A percentile compares a stretch with the other conserved stretches of the same genome.
phyloP scores from a whole-genome alignment of 495 filamentous ascomycete genomes.

The Cairneyella variabilis region DNA sequence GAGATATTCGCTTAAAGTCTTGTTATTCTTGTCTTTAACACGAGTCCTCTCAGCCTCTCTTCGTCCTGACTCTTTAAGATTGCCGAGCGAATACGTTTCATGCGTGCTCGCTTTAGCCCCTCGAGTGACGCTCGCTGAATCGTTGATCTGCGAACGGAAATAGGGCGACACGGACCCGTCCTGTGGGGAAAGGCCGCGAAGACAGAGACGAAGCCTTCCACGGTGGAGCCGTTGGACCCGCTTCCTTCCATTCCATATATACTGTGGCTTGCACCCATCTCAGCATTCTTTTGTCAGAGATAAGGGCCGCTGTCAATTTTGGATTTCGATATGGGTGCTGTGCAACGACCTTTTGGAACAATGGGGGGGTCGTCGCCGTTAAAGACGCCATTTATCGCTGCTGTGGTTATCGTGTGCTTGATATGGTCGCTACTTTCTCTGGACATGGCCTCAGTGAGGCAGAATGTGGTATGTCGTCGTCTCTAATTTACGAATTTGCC shows the following conservation, averaged over 20 bases:
- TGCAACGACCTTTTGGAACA: not conserved
- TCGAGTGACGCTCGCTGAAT: too few species aligned
- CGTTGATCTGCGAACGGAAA: not conserved
- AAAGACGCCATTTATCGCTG: conserved; percentile 7
- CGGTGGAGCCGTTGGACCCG: not conserved
- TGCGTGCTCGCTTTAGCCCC: too few species aligned
- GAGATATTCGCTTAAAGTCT: too few species aligned
- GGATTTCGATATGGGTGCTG: not conserved
- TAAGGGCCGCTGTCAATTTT: not conserved
- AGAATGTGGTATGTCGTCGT: not conserved
- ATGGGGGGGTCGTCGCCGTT: not conserved
- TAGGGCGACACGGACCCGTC: not conserved
- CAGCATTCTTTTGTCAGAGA: too few species aligned
- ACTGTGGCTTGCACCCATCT: not conserved
- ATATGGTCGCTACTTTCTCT: conserved; percentile 9
- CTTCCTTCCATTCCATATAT: not conserved
- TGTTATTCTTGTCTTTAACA: too few species aligned
- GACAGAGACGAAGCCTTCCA: conserved; percentile 1
- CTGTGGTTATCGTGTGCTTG: conserved; percentile 2
- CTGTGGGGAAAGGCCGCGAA: conserved; percentile 1
- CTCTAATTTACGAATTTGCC: not conserved
- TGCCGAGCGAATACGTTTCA: too few species aligned
- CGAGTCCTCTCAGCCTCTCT: too few species aligned
- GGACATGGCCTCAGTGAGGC: conserved; percentile 4
- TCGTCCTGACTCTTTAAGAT: too few species aligned